These are phyloP conservation scores for Fusarium citri DNA, from an alignment of 2,329 filamentous ascomycete species.

Conservation along the genomic window DNA sequence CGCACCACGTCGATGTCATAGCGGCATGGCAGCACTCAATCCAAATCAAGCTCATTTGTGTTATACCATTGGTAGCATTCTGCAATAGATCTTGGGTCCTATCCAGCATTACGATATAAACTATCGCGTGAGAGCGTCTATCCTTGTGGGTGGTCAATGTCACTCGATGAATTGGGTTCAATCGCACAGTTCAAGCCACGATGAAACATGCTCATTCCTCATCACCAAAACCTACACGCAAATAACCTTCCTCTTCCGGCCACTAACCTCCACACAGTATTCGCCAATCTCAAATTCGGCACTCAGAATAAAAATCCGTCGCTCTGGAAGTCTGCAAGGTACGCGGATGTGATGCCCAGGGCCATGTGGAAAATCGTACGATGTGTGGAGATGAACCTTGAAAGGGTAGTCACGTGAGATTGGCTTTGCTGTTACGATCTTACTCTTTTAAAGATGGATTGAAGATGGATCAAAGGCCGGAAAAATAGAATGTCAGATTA, in stretches of 20 bases:
- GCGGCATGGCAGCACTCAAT: background rate
- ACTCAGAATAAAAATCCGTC: constrained; percentile 5
- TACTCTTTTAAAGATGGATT: background rate
- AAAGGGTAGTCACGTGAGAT: constrained; percentile 35
- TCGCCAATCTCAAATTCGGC: constrained; percentile 4
- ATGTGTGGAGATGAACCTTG: constrained; percentile 37
- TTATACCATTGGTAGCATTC: background rate
- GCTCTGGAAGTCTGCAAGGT: background rate
- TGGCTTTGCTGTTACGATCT: background rate
- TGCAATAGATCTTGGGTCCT: too few relatives aligned
- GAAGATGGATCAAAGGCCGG: background rate
- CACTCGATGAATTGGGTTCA: background rate
- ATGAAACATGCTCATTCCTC: background rate
- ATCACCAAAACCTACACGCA: background rate
- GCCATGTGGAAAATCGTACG: constrained; percentile 40
- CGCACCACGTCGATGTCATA: too few relatives aligned
- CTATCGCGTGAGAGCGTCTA: background rate
- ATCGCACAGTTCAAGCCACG: background rate
- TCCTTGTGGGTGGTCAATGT: too few relatives aligned
- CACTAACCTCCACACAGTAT: background rate
- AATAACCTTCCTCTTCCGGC: constrained; percentile 6
- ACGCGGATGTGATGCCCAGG: background rate
- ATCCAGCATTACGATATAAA: background rate
- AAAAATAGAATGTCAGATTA: rapidly evolving
- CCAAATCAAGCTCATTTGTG: background rate